These are phyloP conservation scores for Mimosa pudica DNA, from an alignment of 306 rosid genomes.

Conservation along the genomic window DNA sequence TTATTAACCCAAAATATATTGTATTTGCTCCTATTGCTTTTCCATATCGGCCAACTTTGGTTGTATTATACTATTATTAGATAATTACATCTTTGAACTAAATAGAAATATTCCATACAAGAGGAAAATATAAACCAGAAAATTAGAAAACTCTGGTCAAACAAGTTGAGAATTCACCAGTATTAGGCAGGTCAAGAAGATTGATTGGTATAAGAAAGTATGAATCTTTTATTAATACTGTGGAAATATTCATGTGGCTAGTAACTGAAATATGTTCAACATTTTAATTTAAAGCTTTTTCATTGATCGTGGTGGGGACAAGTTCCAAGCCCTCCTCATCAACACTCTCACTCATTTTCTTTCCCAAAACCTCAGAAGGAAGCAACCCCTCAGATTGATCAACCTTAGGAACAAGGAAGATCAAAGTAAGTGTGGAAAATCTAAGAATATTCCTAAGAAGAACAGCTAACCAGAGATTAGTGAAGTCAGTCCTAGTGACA, in stretches of 20 bases:
- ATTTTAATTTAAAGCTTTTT: slow-evolving; percentile 35
- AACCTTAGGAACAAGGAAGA: slow-evolving; percentile 66
- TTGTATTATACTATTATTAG: too few species aligned
- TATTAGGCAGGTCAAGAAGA: too few species aligned
- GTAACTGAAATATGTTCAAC: background rate
- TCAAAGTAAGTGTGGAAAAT: slow-evolving; percentile 50
- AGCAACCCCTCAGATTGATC: slow-evolving; percentile 48
- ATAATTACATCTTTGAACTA: background rate
- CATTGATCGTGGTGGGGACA: slow-evolving; percentile 45
- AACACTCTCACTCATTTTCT: background rate
- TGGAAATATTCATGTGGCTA: background rate
- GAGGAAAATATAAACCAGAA: background rate
- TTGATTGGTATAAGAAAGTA: background rate
- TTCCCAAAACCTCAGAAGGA: slow-evolving; percentile 47
- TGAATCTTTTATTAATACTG: background rate
- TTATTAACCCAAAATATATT: too few species aligned
- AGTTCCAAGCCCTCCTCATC: slow-evolving; percentile 60
- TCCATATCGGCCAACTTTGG: background rate
- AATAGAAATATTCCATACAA: too few species aligned
- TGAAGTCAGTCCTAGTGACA: slow-evolving; percentile 65
- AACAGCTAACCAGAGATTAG: slow-evolving; percentile 65
- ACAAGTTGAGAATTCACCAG: background rate
- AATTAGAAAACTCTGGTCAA: background rate
- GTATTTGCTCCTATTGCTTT: background rate
- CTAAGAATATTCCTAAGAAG: slow-evolving; percentile 57